A percentile compares a stretch with the other conserved stretches of the same genome.
Conservation (phyloP, 768 basidiomycete genomes). For the Dictyophora rubrovolvata region DNA sequence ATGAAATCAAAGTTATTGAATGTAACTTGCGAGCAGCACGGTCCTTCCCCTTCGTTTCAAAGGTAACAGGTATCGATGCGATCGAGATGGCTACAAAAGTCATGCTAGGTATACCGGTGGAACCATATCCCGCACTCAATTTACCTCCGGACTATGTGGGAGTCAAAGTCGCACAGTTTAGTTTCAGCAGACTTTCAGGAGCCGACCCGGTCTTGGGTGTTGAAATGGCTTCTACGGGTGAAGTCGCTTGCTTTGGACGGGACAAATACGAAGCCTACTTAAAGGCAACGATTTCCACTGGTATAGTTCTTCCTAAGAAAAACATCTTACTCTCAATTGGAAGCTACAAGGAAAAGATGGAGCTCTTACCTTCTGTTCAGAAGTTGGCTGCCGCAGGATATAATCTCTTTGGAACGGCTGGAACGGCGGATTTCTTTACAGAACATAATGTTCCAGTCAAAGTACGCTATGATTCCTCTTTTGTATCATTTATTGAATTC, state of each 20-base stretch:
- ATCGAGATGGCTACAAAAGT: constrained; percentile 99
- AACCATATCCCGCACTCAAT: constrained; percentile 80
- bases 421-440: constrained; percentile 94
- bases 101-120: constrained; percentile 86
- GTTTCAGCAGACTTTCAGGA: constrained; percentile 90
- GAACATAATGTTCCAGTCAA: constrained; percentile 97
- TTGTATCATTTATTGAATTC: not conserved
- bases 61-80: constrained; percentile 94
- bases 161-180: constrained; percentile 99
- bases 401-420: constrained; percentile 93
- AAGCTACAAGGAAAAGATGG: constrained; percentile 94
- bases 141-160: constrained; percentile 93
- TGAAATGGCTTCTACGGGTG: constrained; percentile 99
- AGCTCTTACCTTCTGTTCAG: constrained; percentile 90
- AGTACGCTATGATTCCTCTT: constrained; percentile 29
- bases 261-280: constrained; percentile 98
- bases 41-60: constrained; percentile 98
- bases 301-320: constrained; percentile 91
- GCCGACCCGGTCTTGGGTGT: constrained; percentile 97
- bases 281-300: constrained; percentile 94
- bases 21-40: constrained; percentile 96
- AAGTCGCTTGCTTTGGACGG: constrained; percentile 95
- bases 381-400: constrained; percentile 90
- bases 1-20: constrained; percentile 99
- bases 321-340: constrained; percentile 96